Percentiles rank a stretch among this genome's conserved stretches.
These are phyloP conservation scores for Mycena indigotica DNA, from an alignment of 768 basidiomycete species.

Conservation along the genomic window DNA sequence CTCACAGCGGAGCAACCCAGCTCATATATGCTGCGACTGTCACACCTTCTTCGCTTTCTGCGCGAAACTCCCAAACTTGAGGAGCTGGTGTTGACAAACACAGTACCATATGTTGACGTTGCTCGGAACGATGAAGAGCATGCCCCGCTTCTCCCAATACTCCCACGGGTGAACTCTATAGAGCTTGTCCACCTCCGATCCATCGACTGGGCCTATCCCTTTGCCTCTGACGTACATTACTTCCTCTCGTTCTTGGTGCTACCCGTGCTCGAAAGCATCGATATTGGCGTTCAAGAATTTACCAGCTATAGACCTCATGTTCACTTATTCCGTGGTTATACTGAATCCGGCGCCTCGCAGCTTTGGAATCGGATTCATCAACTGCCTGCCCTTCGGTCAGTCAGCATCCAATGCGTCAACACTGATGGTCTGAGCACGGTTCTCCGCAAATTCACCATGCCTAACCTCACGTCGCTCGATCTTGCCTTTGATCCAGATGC, in stretches of 20 bases:
- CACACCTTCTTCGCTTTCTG: slow-evolving; percentile 41
- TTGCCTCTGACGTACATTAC: slow-evolving; percentile 42
- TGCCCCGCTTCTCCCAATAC: not conserved
- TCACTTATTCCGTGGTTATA: slow-evolving; percentile 17
- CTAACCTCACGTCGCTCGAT: slow-evolving; percentile 46
- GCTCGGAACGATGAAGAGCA: slow-evolving; percentile 22
- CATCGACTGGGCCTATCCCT: slow-evolving; percentile 53
- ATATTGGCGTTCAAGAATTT: slow-evolving; percentile 43
- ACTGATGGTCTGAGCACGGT: slow-evolving; percentile 41
- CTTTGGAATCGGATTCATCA: slow-evolving; percentile 31
- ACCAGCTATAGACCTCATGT: slow-evolving; percentile 14
- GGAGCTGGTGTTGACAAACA: slow-evolving; percentile 45
- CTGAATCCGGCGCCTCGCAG: slow-evolving; percentile 14
- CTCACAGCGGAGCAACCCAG: slow-evolving; percentile 22
- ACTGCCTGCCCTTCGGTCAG: slow-evolving; percentile 41
- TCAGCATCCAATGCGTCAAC: slow-evolving; percentile 44
- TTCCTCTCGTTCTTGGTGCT: slow-evolving; percentile 44
- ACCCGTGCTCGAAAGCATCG: slow-evolving; percentile 46
- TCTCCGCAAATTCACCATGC: slow-evolving; percentile 47
- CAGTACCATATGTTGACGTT: slow-evolving; percentile 43
- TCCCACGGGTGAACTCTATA: slow-evolving; percentile 27
- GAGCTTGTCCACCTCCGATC: slow-evolving; percentile 41
- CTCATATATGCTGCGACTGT: slow-evolving; percentile 41
- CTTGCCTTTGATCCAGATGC: slow-evolving; percentile 41
- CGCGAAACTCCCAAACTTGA: slow-evolving; percentile 41